Conservation (phyloP, 768 basidiomycete genomes). For the Mycena rebaudengoi region DNA sequence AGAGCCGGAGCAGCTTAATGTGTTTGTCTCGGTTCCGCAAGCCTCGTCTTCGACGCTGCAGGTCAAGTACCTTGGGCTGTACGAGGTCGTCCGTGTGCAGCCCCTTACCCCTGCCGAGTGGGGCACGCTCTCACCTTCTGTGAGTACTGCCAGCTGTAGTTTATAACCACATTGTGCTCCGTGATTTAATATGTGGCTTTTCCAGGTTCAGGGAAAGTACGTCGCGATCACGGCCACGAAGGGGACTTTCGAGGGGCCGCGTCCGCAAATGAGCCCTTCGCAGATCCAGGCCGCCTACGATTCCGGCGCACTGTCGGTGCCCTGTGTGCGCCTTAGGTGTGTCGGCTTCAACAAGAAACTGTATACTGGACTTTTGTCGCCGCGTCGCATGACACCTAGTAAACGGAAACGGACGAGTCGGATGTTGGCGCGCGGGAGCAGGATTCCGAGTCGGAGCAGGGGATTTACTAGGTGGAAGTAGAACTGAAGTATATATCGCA, state of each 20-base stretch:
- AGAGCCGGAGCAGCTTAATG: slow-evolving; percentile 47
- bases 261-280: slow-evolving; percentile 16
- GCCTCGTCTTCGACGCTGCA: slow-evolving; percentile 34
- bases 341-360: slow-evolving; percentile 54
- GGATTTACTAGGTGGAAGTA: too few species aligned
- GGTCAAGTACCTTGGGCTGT: slow-evolving; percentile 57
- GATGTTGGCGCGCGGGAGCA: not conserved
- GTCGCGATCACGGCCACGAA: slow-evolving; percentile 45
- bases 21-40: slow-evolving; percentile 56
- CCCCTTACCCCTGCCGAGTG: slow-evolving; percentile 57
- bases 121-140: slow-evolving; percentile 48
- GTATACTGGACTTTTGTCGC: slow-evolving; percentile 35
- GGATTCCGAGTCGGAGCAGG: too few species aligned
- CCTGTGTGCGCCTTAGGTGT: slow-evolving; percentile 58
- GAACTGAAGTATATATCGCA: too few species aligned
- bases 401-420: not conserved
- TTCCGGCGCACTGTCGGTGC: slow-evolving; percentile 50
- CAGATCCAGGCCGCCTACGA: slow-evolving; percentile 55
- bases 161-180: not conserved
- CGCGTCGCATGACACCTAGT: not conserved
- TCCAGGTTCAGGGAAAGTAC: slow-evolving; percentile 29
- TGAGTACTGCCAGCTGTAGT: slow-evolving; percentile 39
- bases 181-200: not conserved
- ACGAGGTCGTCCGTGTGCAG: slow-evolving; percentile 51
- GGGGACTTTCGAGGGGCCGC: slow-evolving; percentile 47